Conservation (phyloP, 768 basidiomycete genomes). For the Strobilomyces confusus region DNA sequence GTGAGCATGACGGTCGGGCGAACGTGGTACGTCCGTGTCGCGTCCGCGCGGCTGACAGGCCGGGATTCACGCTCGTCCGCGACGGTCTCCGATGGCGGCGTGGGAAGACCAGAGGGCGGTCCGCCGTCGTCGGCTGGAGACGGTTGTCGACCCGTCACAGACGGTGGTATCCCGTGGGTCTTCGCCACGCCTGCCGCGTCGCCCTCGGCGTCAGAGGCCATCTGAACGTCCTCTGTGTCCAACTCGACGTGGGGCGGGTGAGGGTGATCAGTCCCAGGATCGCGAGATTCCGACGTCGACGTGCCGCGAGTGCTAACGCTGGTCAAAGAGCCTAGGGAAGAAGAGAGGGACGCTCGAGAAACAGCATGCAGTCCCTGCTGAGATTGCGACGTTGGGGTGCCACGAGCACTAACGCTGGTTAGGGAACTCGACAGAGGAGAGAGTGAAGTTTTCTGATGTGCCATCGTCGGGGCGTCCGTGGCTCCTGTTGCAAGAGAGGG, state of each 20-base stretch:
- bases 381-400: too few species aligned
- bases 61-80: background rate
- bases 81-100: background rate
- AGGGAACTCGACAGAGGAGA: too few species aligned
- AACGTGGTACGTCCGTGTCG: too few species aligned
- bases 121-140: background rate
- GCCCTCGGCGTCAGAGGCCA: background rate
- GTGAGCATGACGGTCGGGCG: conserved; percentile 6
- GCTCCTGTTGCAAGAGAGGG: background rate
- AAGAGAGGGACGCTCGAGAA: too few species aligned
- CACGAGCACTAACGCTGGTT: too few species aligned
- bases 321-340: background rate
- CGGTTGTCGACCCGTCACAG: background rate
- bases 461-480: background rate
- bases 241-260: background rate
- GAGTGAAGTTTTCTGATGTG: too few species aligned
- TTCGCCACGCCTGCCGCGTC: background rate
- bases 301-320: background rate
- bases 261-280: background rate
- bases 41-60: background rate
- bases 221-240: background rate
- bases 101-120: conserved; percentile 3
- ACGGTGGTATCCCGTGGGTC: background rate
- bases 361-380: too few species aligned
- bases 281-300: background rate